These are phyloP conservation scores for Stagonosporopsis tanaceti DNA, from an alignment of 2,329 filamentous ascomycete species.

Conservation along the genomic window DNA sequence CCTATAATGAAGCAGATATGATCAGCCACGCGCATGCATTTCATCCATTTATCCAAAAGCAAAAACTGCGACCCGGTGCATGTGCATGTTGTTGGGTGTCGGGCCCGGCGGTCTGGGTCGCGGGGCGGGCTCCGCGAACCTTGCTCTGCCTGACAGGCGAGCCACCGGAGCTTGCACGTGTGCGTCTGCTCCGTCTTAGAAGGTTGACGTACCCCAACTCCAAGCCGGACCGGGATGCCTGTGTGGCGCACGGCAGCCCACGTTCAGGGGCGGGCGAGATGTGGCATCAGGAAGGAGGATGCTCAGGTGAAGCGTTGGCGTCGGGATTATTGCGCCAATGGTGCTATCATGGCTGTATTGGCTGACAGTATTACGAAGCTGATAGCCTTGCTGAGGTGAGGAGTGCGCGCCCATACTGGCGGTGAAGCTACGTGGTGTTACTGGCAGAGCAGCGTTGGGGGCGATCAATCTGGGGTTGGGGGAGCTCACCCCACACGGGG, in stretches of 20 bases:
- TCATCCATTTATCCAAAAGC: constrained; percentile 23
- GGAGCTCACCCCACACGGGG: constrained; percentile 27
- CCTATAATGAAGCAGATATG: constrained; percentile 16
- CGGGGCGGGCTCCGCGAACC: constrained; percentile 33
- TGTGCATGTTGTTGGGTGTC: constrained; percentile 25
- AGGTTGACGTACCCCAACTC: constrained; percentile 1
- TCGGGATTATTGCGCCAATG: constrained; percentile 11
- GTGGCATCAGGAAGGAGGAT: constrained; percentile 13
- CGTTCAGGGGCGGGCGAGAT: constrained; percentile 5
- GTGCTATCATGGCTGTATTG: constrained; percentile 19
- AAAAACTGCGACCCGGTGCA: constrained; percentile 3
- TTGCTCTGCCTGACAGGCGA: constrained; percentile 23
- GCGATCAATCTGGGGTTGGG: constrained; percentile 28
- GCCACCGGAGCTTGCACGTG: constrained; percentile 26
- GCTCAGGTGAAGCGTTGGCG: constrained; percentile 7
- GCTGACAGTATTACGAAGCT: constrained; percentile 10
- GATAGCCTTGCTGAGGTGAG: constrained; percentile 30
- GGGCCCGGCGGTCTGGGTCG: constrained; percentile 32
- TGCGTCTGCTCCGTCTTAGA: constrained; percentile 19
- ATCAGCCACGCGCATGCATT: constrained; percentile 16
- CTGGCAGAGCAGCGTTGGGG: constrained; percentile 19
- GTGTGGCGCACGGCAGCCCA: constrained; percentile 5
- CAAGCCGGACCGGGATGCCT: constrained; percentile 19
- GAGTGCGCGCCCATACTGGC: constrained; percentile 17
- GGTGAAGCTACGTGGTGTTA: constrained; percentile 12